Evolutionary conservation across 257 asterid species (phyloP).

Genomic region (Jacaranda copaia): DNA sequence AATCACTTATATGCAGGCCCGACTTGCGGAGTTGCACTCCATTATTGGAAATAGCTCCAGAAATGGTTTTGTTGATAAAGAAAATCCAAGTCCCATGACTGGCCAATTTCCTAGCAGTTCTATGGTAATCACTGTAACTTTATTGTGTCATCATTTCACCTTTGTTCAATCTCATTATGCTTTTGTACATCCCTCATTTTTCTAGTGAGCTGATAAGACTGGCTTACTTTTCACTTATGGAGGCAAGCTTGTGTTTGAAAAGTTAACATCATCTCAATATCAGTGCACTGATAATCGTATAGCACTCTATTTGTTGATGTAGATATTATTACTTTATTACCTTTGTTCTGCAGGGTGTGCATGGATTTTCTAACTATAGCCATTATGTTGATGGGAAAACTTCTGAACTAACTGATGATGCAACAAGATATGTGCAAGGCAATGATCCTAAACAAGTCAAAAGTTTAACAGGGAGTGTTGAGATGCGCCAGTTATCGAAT

Average conservation of each 20-base stretch:
- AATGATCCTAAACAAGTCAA: slow-evolving; percentile 46
- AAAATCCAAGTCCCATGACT: slow-evolving; percentile 50
- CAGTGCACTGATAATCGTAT: slow-evolving; percentile 3
- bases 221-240: slow-evolving; percentile 14
- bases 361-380: slow-evolving; percentile 54
- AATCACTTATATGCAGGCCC: slow-evolving; percentile 66
- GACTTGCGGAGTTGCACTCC: slow-evolving; percentile 68
- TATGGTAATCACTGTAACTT: slow-evolving; percentile 52
- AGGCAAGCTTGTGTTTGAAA: slow-evolving; percentile 2
- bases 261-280: background rate
- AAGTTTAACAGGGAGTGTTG: slow-evolving; percentile 50
- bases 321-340: slow-evolving; percentile 24
- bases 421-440: slow-evolving; percentile 61
- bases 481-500: slow-evolving; percentile 42
- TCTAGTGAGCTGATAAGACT: slow-evolving; percentile 20
- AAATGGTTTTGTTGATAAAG: slow-evolving; percentile 55
- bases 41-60: slow-evolving; percentile 65
- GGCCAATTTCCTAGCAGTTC: slow-evolving; percentile 65
- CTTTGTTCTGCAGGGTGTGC: slow-evolving; percentile 54
- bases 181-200: slow-evolving; percentile 11
- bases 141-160: slow-evolving; percentile 20
- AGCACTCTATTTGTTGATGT: slow-evolving; percentile 17
- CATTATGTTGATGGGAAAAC: slow-evolving; percentile 55
- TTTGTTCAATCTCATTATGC: slow-evolving; percentile 27
- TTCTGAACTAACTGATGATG: slow-evolving; percentile 48